Percentiles rank a stretch among this genome's conserved stretches.
These are phyloP conservation scores for Aphanomyces invadans DNA, from an alignment of 352 stramenopile species.

Conservation along the genomic window DNA sequence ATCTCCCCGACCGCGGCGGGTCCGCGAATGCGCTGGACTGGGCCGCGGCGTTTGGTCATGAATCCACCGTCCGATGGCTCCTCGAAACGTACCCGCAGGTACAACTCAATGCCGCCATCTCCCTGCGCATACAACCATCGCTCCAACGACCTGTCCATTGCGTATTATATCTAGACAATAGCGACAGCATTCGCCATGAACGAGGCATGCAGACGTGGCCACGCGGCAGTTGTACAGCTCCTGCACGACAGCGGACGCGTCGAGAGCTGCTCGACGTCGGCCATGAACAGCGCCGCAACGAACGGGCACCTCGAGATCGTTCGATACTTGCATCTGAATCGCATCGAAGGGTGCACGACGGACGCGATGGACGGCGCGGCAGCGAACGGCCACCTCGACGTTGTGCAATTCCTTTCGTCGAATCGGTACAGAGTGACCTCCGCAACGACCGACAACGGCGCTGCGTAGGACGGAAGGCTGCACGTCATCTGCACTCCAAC, in stretches of 20 bases:
- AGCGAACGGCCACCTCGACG: neutral
- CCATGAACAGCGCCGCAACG: neutral
- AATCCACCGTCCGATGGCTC: neutral
- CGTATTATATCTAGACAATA: neutral
- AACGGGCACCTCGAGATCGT: constrained; percentile 5
- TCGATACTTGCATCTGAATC: neutral
- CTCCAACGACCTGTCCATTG: neutral
- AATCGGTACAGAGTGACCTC: too few species aligned
- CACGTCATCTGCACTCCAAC: neutral
- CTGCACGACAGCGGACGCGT: neutral
- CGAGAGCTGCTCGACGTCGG: neutral
- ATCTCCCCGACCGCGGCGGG: neutral
- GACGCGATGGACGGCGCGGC: neutral
- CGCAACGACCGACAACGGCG: too few species aligned
- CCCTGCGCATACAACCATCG: too few species aligned
- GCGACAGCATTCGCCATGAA: neutral
- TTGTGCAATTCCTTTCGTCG: neutral
- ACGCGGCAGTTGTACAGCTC: neutral
- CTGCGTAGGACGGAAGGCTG: neutral
- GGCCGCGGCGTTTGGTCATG: constrained; percentile 4
- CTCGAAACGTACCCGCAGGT: neutral
- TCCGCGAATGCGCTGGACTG: constrained; percentile 8
- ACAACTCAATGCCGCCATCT: too few species aligned
- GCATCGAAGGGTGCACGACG: constrained; percentile 8
- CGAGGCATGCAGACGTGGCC: neutral